Base-by-base conservation (phyloP, 306 rosid genomes). In the Begonia fuchsioides region DNA sequence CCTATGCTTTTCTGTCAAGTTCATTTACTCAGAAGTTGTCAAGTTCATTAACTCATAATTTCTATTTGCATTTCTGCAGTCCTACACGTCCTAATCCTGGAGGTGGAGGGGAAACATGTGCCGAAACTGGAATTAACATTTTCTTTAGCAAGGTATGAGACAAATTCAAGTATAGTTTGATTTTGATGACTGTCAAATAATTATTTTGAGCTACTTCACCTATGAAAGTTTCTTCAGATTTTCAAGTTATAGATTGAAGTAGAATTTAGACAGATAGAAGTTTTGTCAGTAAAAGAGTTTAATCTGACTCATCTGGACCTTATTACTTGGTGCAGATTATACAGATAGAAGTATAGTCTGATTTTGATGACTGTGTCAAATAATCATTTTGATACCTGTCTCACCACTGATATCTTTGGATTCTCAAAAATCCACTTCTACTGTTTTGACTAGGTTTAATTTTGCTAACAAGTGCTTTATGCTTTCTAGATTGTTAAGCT, bases 21-120 rank as follows among this genome's bases (percentile, higher is more conserved):
- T 20, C 32, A 20, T 20, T 20, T 3, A 20, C 32, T 20, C 32
- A 20, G 14, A 10, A 17, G 49, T 64, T 64, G 32, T 20, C 5
- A 3, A 0, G 32, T 20, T 20, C 32, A 20, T 20, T 20, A 20
- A 20, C 32, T 20, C 32, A 20, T 19, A 10, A 17, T 51, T 64
- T 64, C 47, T 32, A 55, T 44, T 62, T 56, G 53, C 12, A 54
- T 63, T 43, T 46, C 14, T 74, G 70, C 84, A 92, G 98, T 66
- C 98, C 96, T 61, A 92, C 98, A 43, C 76, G 94, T 58, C 98
- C 98, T 53, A 85, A 76, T 75, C 98, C 98, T 51, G 93, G 83
- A 61, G 96, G 98, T 48, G 98, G 96, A 58, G 98, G 98, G 38
- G 96, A 85, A 72, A 92, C 98, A 3, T 92, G 96, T 66, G 98